Base-by-base conservation (phyloP, 495 filamentous ascomycete species). In the Penicillium ochrochloron region DNA sequence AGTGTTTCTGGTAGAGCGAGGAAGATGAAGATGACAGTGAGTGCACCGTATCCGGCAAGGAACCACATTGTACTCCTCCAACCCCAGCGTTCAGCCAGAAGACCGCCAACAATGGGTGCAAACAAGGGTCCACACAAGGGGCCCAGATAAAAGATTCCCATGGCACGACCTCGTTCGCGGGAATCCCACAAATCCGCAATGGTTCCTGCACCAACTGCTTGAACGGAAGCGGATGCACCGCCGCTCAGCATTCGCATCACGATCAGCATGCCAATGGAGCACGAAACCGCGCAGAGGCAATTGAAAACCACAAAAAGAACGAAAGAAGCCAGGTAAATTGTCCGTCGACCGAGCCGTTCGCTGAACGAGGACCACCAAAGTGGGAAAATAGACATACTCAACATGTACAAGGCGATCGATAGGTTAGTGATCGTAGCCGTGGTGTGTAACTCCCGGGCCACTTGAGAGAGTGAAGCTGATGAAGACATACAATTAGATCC, bases 351-450 rank as follows among this genome's bases (percentile, higher is more conserved):
- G 4, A 92, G 75, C 5, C 86, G 84, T 75, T 97, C 94, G 12
- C 91, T 94, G 72, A 97, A 96, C 3, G 88, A 90, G 3, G 91
- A 95, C 94, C 94, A 97, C 92, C 93, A 97, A 6, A 97, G 83
- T 2, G 94, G 94, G 64, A 93, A 97, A 29, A 97, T 92, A 19
- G 89, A 86, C 92, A 97, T 95, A 59, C 85, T 80, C 8, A 96
- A 83, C 93, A 97, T 94, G 72, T 96, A 97, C 56, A 97, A 74
- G 2, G 94, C 90, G 11, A 96, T 89, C 6, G 90, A 90, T 51
- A 97, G 70, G 71, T 97, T 97, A 27, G 92, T 87, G 33, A 94
- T 80, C 1, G 90, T 89, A n/a, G 86, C 73, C 0, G 86, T 86
- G 21, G 88, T 81, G 55, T 88, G 57, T 29, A 97, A 77, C 29